phyloP scores from a whole-genome alignment of 2,329 filamentous ascomycete species.

The Rhynchosporium graminicola region DNA sequence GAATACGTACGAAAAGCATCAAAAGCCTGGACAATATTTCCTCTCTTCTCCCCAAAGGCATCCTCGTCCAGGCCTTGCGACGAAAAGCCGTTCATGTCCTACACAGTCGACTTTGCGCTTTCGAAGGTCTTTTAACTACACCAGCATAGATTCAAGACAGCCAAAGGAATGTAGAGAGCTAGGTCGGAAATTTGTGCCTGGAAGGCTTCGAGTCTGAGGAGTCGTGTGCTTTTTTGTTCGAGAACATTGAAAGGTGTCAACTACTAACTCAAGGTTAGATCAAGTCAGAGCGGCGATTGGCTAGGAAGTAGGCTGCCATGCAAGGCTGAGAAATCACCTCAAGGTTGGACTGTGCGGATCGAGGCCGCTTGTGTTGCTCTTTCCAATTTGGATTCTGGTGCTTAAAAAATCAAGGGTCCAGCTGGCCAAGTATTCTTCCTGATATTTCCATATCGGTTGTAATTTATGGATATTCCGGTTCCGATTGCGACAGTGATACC shows the following conservation, averaged over 20 bases:
- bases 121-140: slow-evolving; percentile 6
- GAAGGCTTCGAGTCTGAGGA: slow-evolving; percentile 23
- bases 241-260: slow-evolving; percentile 25
- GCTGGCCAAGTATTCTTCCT: too few species aligned
- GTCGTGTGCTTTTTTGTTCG: slow-evolving; percentile 16
- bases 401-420: too few species aligned
- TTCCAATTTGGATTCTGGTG: too few species aligned
- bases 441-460: too few species aligned
- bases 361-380: too few species aligned
- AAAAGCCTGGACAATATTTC: slow-evolving; percentile 77
- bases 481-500: too few species aligned
- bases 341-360: background rate
- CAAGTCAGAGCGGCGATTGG: slow-evolving; percentile 16
- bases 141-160: slow-evolving; percentile 22
- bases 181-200: slow-evolving; percentile 18
- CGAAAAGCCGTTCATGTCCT: slow-evolving; percentile 72
- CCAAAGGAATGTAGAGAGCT: slow-evolving; percentile 7
- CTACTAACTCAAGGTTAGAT: slow-evolving; percentile 12
- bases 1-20: slow-evolving; percentile 88
- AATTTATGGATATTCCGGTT: too few species aligned
- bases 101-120: slow-evolving; percentile 15
- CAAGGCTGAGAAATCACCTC: slow-evolving; percentile 26
- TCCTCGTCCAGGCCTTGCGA: slow-evolving; percentile 73
- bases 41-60: slow-evolving; percentile 72
- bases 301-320: slow-evolving; percentile 3